Base-by-base conservation (phyloP, 331 rosid species). In the Malus hybrid region DNA sequence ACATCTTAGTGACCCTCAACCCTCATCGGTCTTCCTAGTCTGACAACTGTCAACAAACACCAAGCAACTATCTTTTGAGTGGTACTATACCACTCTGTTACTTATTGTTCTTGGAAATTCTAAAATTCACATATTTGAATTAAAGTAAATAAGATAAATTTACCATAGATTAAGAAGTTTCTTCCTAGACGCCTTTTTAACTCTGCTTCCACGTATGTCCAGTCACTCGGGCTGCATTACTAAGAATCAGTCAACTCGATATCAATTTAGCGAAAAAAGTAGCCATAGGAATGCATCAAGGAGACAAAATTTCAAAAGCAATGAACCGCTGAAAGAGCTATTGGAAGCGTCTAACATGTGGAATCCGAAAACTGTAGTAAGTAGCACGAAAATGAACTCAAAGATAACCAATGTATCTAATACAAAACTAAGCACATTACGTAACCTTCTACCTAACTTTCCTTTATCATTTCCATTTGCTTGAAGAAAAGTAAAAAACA, bases 191-290 rank as follows among this genome's bases (percentile, higher is more conserved):
- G 96, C 85, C 76, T 86, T 80, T 87, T 86, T 78, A 92, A 79
- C 83, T 94, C 99, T 18, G 90, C 91, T 86, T 94, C 97, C 44
- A 84, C 90, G 68, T 94, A 94, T 6, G 86, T 87, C 99, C 99
- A 94, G 75, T 94, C 99, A 77, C 86, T 89, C 61, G 97, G 86
- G 90, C 99, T 92, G 88, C 85, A 81, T 59, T 62, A 86, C 79
- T 75, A 78, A 50, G 69, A 62, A 82, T 80, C 73, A 83, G 87
- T 83, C 65, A 78, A 74, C 69, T 68, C 29, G 28, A 73, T 39
- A 64, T 71, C 18, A 79, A 60, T 69, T 78, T 48, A 50, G 19
- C 7, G n/a, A 7, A n/a, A 39, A 1, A 42, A 8, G 78, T 67
- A 56, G 29, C 83, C 39, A 61, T 66, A 60, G 28, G 36, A 74